phyloP scores from a whole-genome alignment of 192 early-diverging fungal genomes.

The Entrophospora sp. region DNA sequence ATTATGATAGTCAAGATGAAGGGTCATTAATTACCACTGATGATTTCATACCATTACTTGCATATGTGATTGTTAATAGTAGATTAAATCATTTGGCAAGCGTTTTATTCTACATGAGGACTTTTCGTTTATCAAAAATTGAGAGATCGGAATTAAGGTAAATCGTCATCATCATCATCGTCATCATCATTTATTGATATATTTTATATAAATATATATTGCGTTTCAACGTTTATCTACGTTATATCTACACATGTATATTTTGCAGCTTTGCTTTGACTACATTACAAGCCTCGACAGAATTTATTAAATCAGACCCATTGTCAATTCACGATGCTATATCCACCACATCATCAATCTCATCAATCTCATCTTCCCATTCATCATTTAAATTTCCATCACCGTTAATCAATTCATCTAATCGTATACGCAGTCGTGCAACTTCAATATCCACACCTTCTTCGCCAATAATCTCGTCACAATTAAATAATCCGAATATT shows the following conservation, averaged over 20 bases:
- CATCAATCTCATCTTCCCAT: not conserved
- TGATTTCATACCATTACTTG: slow-evolving; percentile 45
- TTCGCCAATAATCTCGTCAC: too few species aligned
- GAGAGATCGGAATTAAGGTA: slow-evolving; percentile 39
- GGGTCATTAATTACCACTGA: slow-evolving; percentile 39
- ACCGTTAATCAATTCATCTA: too few species aligned
- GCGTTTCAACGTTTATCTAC: too few species aligned
- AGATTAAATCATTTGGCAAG: slow-evolving; percentile 34
- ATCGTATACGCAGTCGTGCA: not conserved
- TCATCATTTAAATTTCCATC: not conserved
- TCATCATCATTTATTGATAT: too few species aligned
- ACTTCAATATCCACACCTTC: not conserved
- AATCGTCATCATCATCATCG: too few species aligned
- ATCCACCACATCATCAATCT: slow-evolving; percentile 17
- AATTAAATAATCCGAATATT: not conserved
- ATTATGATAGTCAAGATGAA: slow-evolving; percentile 25
- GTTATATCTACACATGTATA: too few species aligned
- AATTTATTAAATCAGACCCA: slow-evolving; percentile 43
- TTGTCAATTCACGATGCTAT: slow-evolving; percentile 26
- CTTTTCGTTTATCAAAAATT: slow-evolving; percentile 36
- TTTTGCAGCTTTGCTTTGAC: slow-evolving; percentile 37
- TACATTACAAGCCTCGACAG: slow-evolving; percentile 39
- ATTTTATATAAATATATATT: too few species aligned
- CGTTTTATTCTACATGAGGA: slow-evolving; percentile 40
- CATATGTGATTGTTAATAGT: slow-evolving; percentile 40